phyloP scores from a whole-genome alignment of 495 filamentous ascomycete species.

The Talaromyces trachyspermus region DNA sequence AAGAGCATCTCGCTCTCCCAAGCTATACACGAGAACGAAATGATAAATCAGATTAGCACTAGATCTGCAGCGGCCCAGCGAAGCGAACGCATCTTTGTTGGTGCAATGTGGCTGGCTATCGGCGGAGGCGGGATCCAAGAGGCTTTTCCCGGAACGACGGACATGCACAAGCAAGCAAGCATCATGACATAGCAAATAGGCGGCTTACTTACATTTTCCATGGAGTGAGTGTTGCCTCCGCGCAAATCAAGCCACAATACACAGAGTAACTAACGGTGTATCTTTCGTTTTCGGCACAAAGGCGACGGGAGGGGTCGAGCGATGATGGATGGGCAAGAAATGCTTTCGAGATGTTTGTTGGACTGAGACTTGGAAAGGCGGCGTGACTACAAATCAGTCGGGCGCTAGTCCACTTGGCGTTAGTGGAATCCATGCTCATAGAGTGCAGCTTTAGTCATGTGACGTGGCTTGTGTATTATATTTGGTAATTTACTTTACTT shows the following conservation, averaged over 20 bases:
- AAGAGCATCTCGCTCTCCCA: constrained; percentile 58
- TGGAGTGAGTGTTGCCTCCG: constrained; percentile 29
- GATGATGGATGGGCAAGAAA: background rate
- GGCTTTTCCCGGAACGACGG: background rate
- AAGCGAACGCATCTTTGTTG: too few relatives aligned
- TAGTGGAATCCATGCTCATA: background rate
- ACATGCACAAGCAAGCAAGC: background rate
- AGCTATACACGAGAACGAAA: constrained; percentile 19
- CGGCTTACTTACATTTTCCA: constrained; percentile 45
- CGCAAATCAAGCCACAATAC: too few relatives aligned
- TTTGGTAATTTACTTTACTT: too few relatives aligned
- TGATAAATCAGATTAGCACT: constrained; percentile 20
- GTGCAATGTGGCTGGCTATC: background rate
- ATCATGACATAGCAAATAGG: background rate
- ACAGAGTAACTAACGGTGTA: too few relatives aligned
- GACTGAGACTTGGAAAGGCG: background rate
- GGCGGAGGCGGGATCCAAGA: background rate
- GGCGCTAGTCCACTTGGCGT: background rate
- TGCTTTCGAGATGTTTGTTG: background rate
- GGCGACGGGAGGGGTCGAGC: too few relatives aligned
- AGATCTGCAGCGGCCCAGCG: constrained; percentile 13
- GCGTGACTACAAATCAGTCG: background rate
- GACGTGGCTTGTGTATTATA: too few relatives aligned
- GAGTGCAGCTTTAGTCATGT: too few relatives aligned
- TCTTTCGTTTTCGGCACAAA: too few relatives aligned